Conservation (phyloP, 257 asterid genomes). For the Scutellaria minor region DNA sequence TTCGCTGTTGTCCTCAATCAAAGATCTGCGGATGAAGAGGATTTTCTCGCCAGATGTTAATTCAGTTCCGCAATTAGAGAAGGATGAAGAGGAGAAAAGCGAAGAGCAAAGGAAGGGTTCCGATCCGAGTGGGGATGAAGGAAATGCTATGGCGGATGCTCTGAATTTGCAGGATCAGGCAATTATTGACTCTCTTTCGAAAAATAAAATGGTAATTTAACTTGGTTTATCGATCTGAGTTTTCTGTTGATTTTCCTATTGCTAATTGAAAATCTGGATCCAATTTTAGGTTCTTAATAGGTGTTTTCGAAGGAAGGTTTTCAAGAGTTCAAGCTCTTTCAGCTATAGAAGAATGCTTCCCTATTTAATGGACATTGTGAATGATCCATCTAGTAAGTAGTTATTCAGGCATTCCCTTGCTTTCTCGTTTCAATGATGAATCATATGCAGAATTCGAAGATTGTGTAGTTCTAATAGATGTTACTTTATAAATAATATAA, state of each 20-base stretch:
- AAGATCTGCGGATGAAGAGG: conserved; percentile 59
- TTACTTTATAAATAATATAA: neutral
- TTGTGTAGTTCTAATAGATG: conserved; percentile 6
- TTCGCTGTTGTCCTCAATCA: conserved; percentile 41
- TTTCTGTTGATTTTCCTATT: neutral
- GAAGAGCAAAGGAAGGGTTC: conserved; percentile 30
- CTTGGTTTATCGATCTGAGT: conserved; percentile 1
- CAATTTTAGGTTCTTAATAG: conserved; percentile 48
- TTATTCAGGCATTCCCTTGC: neutral
- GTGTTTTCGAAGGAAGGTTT: conserved; percentile 48
- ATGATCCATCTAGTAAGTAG: conserved; percentile 55
- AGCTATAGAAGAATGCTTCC: conserved; percentile 85
- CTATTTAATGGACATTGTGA: conserved; percentile 53
- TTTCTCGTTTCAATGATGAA: neutral
- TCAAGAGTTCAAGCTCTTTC: conserved; percentile 61
- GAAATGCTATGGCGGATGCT: conserved; percentile 18
- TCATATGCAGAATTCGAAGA: neutral
- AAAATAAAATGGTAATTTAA: conserved; percentile 42
- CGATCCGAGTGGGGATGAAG: conserved; percentile 26
- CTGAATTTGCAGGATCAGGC: conserved; percentile 21
- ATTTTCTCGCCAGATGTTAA: conserved; percentile 47
- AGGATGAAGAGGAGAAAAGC: neutral
- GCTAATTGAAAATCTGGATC: neutral
- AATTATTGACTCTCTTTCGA: conserved; percentile 25
- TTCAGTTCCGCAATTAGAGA: conserved; percentile 30